Percentiles rank a stretch among this genome's conserved stretches.
These are phyloP conservation scores for Ciborinia camelliae DNA, from an alignment of 2,329 filamentous ascomycete genomes.

Conservation along the genomic window DNA sequence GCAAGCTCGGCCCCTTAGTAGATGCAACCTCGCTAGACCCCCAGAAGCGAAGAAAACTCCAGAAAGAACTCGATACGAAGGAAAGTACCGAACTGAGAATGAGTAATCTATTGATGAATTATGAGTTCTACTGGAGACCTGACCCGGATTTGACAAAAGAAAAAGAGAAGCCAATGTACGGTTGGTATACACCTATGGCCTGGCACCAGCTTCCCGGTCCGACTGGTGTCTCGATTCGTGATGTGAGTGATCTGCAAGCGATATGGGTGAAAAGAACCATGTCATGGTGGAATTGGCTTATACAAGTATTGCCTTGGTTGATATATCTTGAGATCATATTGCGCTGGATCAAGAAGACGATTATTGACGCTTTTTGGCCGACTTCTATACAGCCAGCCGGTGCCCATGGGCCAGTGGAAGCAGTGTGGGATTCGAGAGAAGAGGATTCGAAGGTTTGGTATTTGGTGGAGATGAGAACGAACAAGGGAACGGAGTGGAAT, in stretches of 20 bases:
- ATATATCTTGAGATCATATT: not conserved
- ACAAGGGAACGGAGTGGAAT: not conserved
- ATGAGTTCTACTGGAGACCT: not conserved
- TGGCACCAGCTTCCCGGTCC: slow-evolving; percentile 1
- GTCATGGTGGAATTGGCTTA: not conserved
- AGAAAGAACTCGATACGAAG: not conserved
- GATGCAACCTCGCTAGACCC: not conserved
- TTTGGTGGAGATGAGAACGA: not conserved
- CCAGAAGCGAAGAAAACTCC: not conserved
- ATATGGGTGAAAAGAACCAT: not conserved
- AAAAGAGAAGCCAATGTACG: not conserved
- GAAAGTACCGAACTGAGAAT: not conserved
- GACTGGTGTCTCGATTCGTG: not conserved
- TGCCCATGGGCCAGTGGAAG: not conserved
- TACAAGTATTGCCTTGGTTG: not conserved
- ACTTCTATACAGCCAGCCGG: not conserved
- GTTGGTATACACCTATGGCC: not conserved
- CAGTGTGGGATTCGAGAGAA: not conserved
- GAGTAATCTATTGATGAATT: slow-evolving; percentile 7
- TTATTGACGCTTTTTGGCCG: not conserved
- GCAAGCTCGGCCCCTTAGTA: not conserved
- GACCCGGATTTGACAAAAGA: not conserved
- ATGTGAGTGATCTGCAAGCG: not conserved
- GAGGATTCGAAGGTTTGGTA: not conserved
- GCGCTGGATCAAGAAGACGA: not conserved